A percentile compares a stretch with the other conserved stretches of the same genome.
Evolutionary conservation across 441 rosid species (phyloP).

Genomic region (Gossypium schwendimanii): DNA sequence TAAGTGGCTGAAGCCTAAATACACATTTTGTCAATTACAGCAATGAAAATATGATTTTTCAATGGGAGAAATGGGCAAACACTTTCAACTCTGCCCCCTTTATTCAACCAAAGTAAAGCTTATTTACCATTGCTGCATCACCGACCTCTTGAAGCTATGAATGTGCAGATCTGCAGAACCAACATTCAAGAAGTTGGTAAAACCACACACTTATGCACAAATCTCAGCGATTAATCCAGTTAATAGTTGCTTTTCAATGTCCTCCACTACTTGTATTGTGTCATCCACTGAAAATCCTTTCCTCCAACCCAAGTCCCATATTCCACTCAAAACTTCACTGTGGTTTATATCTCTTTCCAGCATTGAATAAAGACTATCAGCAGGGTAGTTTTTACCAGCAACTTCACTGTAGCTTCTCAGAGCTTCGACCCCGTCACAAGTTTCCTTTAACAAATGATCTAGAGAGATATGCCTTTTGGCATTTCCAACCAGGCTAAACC

Average conservation of each 20-base stretch:
- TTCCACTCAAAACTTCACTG: constrained; percentile 45
- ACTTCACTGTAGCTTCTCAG: constrained; percentile 37
- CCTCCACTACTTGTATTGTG: constrained; percentile 42
- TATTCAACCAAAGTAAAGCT: constrained; percentile 4
- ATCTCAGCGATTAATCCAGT: constrained; percentile 51
- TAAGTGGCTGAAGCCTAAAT: neutral
- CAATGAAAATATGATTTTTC: neutral
- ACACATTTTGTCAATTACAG: neutral
- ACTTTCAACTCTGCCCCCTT: neutral
- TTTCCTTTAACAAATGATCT: constrained; percentile 51
- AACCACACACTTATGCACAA: constrained; percentile 18
- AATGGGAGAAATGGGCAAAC: neutral
- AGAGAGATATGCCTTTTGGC: constrained; percentile 28
- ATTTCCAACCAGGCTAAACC: constrained; percentile 12
- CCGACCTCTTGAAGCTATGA: constrained; percentile 11
- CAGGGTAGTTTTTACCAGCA: constrained; percentile 16
- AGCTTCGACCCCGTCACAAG: constrained; percentile 38
- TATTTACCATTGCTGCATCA: constrained; percentile 14
- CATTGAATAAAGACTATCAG: constrained; percentile 32
- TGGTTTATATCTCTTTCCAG: constrained; percentile 49
- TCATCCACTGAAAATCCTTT: constrained; percentile 42
- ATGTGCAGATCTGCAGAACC: neutral
- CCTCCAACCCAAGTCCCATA: constrained; percentile 81
- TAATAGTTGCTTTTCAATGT: constrained; percentile 49
- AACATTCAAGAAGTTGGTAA: neutral